Base-by-base conservation (phyloP, 345 rosid species). In the Dipteronia sinensis region DNA sequence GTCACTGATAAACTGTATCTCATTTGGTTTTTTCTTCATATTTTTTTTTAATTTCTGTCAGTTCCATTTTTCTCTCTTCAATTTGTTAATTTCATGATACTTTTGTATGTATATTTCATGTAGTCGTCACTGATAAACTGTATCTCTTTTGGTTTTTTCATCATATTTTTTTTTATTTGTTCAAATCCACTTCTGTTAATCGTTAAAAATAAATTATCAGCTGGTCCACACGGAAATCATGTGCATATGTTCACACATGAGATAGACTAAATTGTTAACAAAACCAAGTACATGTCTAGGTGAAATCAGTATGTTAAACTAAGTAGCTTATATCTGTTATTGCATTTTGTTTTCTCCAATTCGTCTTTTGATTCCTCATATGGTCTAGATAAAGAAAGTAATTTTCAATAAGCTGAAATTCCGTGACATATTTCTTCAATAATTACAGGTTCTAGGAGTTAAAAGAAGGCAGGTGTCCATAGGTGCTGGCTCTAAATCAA, bases 401-500 rank as follows among this genome's bases (percentile, higher is more conserved):
- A 10, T 59, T n/a, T 46, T 23, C 46, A 62, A 16, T 44, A 1
- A 5, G 31, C 3, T 15, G 16, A 3, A 61, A 59, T 10, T 27
- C 44, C 15, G 49, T 53, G 0, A 2, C 47, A 1, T 56, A 64
- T 44, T 65, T 72, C 31, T 65, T 76, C 15, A 3, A 46, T 3
- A 56, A 68, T 68, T 25, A 40, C 88, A 96, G 97, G 97, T 92
- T 56, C 80, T 95, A 56, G 92, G 98, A 20, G 95, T 93, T 65
- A 92, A 94, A 86, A 86, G 83, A 75, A 91, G 99, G 85, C 97
- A 92, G 75, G 88, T 95, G 31, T 94, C 93, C 6, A 72, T 95
- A 53, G 93, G 92, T 76, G 85, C 92, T 2, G 98, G 98, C 53
- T 93, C 98, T 25, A 92, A 91, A 88, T 95, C 97, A 63, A 88